phyloP scores from a whole-genome alignment of 768 basidiomycete species.

The Mycena rosella region DNA sequence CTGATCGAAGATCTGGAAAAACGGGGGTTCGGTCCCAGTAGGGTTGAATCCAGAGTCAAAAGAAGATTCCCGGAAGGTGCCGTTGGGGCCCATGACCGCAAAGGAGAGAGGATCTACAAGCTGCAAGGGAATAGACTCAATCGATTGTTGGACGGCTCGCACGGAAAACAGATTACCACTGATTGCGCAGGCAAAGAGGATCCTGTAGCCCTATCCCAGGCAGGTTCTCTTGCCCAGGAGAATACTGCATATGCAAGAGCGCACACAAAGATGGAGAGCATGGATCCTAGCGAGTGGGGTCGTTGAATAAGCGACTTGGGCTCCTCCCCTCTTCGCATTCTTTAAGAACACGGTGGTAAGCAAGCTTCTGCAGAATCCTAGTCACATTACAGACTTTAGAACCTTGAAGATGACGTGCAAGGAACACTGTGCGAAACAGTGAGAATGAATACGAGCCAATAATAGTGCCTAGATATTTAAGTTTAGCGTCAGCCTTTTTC shows the following conservation, averaged over 20 bases:
- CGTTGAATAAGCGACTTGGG: constrained; percentile 9
- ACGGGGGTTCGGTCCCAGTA: constrained; percentile 59
- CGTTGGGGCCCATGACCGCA: constrained; percentile 63
- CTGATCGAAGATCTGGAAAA: constrained; percentile 56
- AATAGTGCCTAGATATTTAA: constrained; percentile 6
- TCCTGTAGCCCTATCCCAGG: constrained; percentile 28
- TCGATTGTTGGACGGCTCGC: constrained; percentile 4
- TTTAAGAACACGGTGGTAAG: constrained; percentile 24
- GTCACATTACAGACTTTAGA: constrained; percentile 35
- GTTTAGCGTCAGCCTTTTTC: constrained; percentile 12
- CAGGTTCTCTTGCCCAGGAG: constrained; percentile 27
- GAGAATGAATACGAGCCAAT: not conserved
- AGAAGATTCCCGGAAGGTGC: constrained; percentile 51
- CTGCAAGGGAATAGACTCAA: constrained; percentile 50
- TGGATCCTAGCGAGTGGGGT: constrained; percentile 16
- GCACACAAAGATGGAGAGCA: constrained; percentile 31
- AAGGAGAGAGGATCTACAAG: constrained; percentile 64
- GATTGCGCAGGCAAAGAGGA: constrained; percentile 42
- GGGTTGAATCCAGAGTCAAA: constrained; percentile 68
- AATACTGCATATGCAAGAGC: constrained; percentile 31
- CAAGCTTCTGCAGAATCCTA: constrained; percentile 4
- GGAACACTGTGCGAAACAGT: constrained; percentile 23
- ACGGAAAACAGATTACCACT: constrained; percentile 37
- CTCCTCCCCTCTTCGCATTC: constrained; percentile 25
- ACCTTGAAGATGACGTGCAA: constrained; percentile 33